A percentile compares a stretch with the other conserved stretches of the same genome.
These are phyloP conservation scores for Catharanthus roseus DNA, from an alignment of 257 asterid genomes.

Conservation along the genomic window DNA sequence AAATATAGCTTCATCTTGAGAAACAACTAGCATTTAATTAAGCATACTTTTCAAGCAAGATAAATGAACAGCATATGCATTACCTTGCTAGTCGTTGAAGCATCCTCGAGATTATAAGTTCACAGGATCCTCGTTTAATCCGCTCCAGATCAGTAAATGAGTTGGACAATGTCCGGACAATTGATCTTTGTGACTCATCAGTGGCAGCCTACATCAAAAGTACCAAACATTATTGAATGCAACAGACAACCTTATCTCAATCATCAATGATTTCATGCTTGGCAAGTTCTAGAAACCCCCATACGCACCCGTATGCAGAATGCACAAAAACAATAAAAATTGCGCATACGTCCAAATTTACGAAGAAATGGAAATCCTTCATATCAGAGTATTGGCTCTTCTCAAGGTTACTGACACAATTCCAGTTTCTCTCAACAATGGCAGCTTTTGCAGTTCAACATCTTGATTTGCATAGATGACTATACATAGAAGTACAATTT, in stretches of 20 bases:
- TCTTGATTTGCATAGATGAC: not conserved
- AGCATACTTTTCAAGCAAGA: not conserved
- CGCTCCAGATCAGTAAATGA: slow-evolving; percentile 81
- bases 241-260: not conserved
- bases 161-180: slow-evolving; percentile 50
- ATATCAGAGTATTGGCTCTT: not conserved
- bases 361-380: not conserved
- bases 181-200: slow-evolving; percentile 56
- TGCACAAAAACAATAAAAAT: not conserved
- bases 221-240: not conserved
- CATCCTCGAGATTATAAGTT: slow-evolving; percentile 63
- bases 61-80: slow-evolving; percentile 11
- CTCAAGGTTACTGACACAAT: not conserved
- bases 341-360: not conserved
- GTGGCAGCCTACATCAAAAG: slow-evolving; percentile 42
- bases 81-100: slow-evolving; percentile 88
- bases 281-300: not conserved
- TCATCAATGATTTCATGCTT: not conserved
- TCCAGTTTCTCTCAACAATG: not conserved
- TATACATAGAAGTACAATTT: not conserved
- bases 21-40: not conserved
- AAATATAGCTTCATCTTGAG: slow-evolving; percentile 19
- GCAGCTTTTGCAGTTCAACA: not conserved
- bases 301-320: not conserved
- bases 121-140: slow-evolving; percentile 70